Evolutionary conservation across 2,329 filamentous ascomycete species (phyloP), one percentile per base, ranked within the genome.

Genomic region (Cladobotryum mycophilum): DNA sequence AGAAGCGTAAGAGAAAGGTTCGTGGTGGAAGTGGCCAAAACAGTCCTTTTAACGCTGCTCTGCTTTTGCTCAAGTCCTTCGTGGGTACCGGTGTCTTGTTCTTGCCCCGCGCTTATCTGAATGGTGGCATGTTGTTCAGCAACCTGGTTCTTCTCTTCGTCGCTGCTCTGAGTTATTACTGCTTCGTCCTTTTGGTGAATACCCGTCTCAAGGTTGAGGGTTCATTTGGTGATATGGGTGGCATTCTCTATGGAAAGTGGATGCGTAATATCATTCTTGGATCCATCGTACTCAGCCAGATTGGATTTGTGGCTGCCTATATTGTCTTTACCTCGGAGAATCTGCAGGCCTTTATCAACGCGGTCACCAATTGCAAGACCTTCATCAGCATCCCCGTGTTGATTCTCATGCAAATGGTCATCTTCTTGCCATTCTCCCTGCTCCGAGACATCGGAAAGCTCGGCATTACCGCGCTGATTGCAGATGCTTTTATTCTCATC

Each of bases 221-320:
- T n/a, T 97, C 93, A 1, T 99, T 97, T 70, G 93, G 93, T 68
- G 93, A 97, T 63, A 95, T 99, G 71, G 93, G 95, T 48, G 90
- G 89, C 45, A 84, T 89, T 43, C 78, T 99, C 14, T 99, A 93
- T 66, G 93, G 93, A 55, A 87, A 85, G 57, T 91, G 87, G 79
- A 88, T 99, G 86, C 82, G 91, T 54, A 84, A 80, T 53, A 73
- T 95, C 61, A 97, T 99, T 64, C 81, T 99, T 54, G 77, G 79
- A 20, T 97, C 93, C 5, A 95, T 99, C 57, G 92, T 99, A 49
- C 80, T 97, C 63, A 96, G 90, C 62, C 93, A 99, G 70, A 82
- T 97, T 55, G 92, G 93, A 6, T 97, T 97, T 65, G 89, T 95
- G 14, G 87, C 89, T 1, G 91, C 92, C 14, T 96, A 97, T 66